These are phyloP conservation scores for Anaeramoeba flamelloides DNA, from an alignment of 78 protist genomes.

Conservation along the genomic window DNA sequence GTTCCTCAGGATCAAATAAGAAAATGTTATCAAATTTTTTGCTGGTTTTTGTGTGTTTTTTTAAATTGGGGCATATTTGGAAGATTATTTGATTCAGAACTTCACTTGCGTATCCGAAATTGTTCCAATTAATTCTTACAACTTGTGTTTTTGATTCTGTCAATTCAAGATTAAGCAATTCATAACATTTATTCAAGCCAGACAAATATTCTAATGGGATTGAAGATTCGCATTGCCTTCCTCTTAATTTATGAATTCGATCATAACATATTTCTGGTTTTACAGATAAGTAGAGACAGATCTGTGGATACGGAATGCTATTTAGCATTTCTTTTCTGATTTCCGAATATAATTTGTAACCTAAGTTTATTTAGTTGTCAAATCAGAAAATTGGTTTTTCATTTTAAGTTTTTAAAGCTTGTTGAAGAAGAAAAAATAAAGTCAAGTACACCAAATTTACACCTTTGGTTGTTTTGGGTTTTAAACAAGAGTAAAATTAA, in stretches of 20 bases:
- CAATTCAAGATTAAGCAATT: constrained; percentile 23
- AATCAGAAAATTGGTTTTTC: too few relatives aligned
- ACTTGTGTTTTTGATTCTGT: constrained; percentile 25
- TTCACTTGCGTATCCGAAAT: constrained; percentile 21
- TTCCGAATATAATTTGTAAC: constrained; percentile 19
- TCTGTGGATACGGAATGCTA: constrained; percentile 32
- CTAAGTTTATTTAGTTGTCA: too few relatives aligned
- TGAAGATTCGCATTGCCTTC: constrained; percentile 32
- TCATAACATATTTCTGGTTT: constrained; percentile 29
- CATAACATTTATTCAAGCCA: constrained; percentile 29
- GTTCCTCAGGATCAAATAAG: too few relatives aligned
- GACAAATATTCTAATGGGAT: constrained; percentile 43
- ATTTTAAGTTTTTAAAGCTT: too few relatives aligned
- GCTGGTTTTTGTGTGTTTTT: too few relatives aligned
- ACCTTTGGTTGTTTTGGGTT: too few relatives aligned
- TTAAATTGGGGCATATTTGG: too few relatives aligned
- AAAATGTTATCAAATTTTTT: too few relatives aligned
- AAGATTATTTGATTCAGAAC: too few relatives aligned
- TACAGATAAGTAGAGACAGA: constrained; percentile 28
- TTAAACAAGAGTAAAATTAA: too few relatives aligned
- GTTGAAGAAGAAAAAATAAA: too few relatives aligned
- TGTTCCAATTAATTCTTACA: constrained; percentile 31
- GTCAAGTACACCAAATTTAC: too few relatives aligned
- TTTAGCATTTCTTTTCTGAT: constrained; percentile 12
- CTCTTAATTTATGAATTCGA: constrained; percentile 20